These are phyloP conservation scores for Penicillium simplicissimum DNA, from an alignment of 495 filamentous ascomycete species.

Conservation along the genomic window DNA sequence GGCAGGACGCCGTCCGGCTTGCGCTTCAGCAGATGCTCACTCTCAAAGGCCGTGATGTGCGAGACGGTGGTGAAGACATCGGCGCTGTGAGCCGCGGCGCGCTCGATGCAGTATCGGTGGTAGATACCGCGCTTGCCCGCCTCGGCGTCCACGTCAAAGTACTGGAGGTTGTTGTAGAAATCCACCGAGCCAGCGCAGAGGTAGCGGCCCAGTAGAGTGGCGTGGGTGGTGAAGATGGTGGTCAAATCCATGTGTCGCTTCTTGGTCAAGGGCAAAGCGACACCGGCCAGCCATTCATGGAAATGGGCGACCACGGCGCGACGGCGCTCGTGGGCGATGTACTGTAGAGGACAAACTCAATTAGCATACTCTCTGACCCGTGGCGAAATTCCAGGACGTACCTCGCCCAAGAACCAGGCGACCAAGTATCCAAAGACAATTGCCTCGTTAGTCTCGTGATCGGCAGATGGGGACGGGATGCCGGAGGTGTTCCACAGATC, in stretches of 20 bases:
- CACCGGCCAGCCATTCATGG: conserved; percentile 97
- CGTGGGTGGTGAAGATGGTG: conserved; percentile 98
- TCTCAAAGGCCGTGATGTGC: conserved; percentile 97
- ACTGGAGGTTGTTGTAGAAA: conserved; percentile 98
- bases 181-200: conserved; percentile 96
- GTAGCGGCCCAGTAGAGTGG: conserved; percentile 90
- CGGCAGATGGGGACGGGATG: conserved; percentile 86
- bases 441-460: conserved; percentile 95
- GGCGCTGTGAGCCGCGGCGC: conserved; percentile 83
- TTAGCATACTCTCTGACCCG: background rate
- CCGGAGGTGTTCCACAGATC: conserved; percentile 93
- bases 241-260: conserved; percentile 94
- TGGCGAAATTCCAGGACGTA: conserved; percentile 37
- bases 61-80: conserved; percentile 99
- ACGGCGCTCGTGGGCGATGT: conserved; percentile 85
- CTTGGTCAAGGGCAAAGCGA: conserved; percentile 90
- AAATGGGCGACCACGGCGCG: conserved; percentile 95
- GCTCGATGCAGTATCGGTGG: conserved; percentile 97
- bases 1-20: conserved; percentile 96
- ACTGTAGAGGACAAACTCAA: conserved; percentile 53
- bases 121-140: conserved; percentile 98
- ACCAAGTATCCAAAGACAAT: conserved; percentile 97
- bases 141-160: conserved; percentile 95
- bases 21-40: conserved; percentile 93
- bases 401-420: conserved; percentile 98